Conservation (phyloP, 176 grass and related monocot genomes). For the Oryza glaberrima region DNA sequence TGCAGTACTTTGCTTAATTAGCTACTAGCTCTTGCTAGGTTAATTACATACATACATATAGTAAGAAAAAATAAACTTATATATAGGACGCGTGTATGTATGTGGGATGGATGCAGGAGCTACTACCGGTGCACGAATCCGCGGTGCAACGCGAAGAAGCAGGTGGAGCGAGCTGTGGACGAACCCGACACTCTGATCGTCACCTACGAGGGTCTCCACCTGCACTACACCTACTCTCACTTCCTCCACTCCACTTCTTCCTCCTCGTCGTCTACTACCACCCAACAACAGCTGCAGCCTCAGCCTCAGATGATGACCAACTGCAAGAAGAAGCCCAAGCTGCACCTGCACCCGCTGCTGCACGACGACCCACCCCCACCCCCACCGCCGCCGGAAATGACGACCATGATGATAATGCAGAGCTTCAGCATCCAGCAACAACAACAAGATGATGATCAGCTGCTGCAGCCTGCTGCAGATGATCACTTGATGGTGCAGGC, state of each 20-base stretch:
- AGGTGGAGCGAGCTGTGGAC: constrained; percentile 77
- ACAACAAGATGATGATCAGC: neutral
- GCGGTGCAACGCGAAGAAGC: constrained; percentile 93
- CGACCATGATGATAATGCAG: neutral
- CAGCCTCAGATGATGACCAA: neutral
- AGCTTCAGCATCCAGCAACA: neutral
- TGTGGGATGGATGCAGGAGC: constrained; percentile 55
- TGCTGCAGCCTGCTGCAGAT: too few relatives aligned
- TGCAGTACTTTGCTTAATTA: too few relatives aligned
- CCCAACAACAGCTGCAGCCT: neutral
- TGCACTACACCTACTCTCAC: constrained; percentile 86
- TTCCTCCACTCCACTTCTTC: constrained; percentile 32
- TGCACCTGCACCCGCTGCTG: constrained; percentile 9
- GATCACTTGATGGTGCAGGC: too few relatives aligned
- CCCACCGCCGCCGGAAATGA: neutral
- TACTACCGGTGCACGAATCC: constrained; percentile 99
- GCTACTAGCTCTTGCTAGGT: too few relatives aligned
- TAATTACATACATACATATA: too few relatives aligned
- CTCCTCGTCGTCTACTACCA: neutral
- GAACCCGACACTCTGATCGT: constrained; percentile 69
- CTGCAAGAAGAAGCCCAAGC: constrained; percentile 62
- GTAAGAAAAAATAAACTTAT: too few relatives aligned
- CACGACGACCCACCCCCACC: neutral
- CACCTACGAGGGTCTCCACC: constrained; percentile 94
- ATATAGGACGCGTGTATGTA: too few relatives aligned